Base-by-base conservation (phyloP, 2,329 filamentous ascomycete species). In the Aspergillus sp. region DNA sequence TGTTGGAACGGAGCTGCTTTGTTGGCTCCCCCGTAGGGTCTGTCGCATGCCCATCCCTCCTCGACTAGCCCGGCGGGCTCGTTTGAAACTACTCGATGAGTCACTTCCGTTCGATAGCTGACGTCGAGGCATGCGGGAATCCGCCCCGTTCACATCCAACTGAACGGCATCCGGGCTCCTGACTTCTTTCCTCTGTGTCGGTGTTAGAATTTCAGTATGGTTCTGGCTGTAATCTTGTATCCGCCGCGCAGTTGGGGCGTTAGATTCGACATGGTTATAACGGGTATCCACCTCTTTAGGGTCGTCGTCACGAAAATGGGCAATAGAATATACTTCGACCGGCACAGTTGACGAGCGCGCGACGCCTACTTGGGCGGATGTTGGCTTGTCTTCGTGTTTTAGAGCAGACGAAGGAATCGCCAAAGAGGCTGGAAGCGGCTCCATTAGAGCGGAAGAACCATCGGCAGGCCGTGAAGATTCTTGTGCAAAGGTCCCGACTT, bases 11-110 rank as follows among this genome's bases (percentile, higher is more conserved):
- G 68, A 64, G 49, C 73, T 71, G 8, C 69, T 63, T 15, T 75
- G 71, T 18, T 78, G 70, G 24, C 74, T 69, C 24, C 74, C 76
- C 58, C 92, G 83, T 89, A 96, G 90, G 2, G 89, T 91, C 51
- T 80, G 83, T 56, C 87, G 87, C 80, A 96, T 90, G 1, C 78
- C 82, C 4, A 78, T 77, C 0, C 80, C 80, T 43, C 80, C 74
- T 41, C 74, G 74, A 5, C 72, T 69, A 51, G 76, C 70, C 38
- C 81, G 76, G 59, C 83, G 82, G 43, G 79, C 74, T 26, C 90
- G 87, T 68, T 85, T 89, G 77, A 96, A 96, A 70, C 91, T 96
- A 74, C 90, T 96, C 44, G 76, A 76, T 3, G 78, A 80, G 64
- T 90, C 87, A 66, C 88, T 91, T 26, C 83, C 87, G 63, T 86